These are phyloP conservation scores for Fusarium piperis DNA, from an alignment of 2,329 filamentous ascomycete genomes.

Conservation along the genomic window DNA sequence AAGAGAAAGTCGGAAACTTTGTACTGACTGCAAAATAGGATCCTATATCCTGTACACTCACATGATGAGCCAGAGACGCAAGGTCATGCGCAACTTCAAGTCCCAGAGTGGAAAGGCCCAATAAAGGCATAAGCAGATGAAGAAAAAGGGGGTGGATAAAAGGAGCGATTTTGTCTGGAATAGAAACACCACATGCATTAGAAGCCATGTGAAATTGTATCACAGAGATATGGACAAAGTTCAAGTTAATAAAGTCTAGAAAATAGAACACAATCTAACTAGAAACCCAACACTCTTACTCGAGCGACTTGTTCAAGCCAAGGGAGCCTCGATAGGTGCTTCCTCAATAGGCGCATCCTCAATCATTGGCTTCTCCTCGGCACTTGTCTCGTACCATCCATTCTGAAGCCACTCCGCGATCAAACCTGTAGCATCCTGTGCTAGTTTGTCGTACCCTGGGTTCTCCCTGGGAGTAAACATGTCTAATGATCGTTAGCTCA, in stretches of 20 bases:
- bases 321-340: too few species aligned
- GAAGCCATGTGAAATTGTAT: not conserved
- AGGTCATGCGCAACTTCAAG: constrained; percentile 75
- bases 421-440: constrained; percentile 71
- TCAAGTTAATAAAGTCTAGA: constrained; percentile 8
- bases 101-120: constrained; percentile 54
- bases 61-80: constrained; percentile 91
- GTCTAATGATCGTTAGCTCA: constrained; percentile 48
- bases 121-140: not conserved
- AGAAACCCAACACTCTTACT: not conserved
- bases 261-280: not conserved
- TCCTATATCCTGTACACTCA: constrained; percentile 88
- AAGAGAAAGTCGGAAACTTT: not conserved
- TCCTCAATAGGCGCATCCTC: constrained; percentile 26
- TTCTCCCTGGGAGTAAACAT: constrained; percentile 82
- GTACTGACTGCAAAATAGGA: constrained; percentile 53
- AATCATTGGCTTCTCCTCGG: constrained; percentile 45
- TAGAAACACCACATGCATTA: not conserved
- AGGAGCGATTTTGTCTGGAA: not conserved
- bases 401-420: constrained; percentile 72
- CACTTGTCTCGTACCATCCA: constrained; percentile 72
- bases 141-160: not conserved
- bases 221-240: not conserved
- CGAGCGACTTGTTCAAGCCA: not conserved
- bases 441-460: constrained; percentile 74